A percentile compares a stretch with the other conserved stretches of the same genome.
Conservation (phyloP, 202 grass and related monocot genomes). For the Hordeum pubiflorum region DNA sequence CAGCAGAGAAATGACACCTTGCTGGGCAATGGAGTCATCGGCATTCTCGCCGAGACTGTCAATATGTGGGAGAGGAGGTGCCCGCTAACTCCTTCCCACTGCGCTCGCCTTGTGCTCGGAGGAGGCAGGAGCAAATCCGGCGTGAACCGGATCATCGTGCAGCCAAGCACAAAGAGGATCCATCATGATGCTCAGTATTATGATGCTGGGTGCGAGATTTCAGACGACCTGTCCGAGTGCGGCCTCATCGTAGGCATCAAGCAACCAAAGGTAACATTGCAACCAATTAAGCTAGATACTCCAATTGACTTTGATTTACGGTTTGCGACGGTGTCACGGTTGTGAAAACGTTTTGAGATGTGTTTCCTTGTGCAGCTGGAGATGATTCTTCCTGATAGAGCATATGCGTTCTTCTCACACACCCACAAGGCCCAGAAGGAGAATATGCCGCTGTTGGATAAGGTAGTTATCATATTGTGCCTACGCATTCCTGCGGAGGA, state of each 20-base stretch:
- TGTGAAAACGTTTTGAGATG: background rate
- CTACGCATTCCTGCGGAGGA: background rate
- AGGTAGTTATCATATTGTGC: conserved; percentile 36
- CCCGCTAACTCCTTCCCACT: conserved; percentile 77
- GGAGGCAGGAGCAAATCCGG: conserved; percentile 43
- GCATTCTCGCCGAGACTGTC: conserved; percentile 67
- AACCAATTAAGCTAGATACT: background rate
- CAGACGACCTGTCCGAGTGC: conserved; percentile 72
- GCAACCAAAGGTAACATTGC: conserved; percentile 70
- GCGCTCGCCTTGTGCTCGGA: conserved; percentile 67
- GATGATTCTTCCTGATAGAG: conserved; percentile 82
- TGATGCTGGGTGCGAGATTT: conserved; percentile 82
- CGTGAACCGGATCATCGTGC: conserved; percentile 70
- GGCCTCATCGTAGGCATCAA: conserved; percentile 91
- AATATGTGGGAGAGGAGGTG: conserved; percentile 92
- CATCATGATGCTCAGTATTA: conserved; percentile 83
- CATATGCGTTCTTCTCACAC: conserved; percentile 88
- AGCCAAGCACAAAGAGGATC: conserved; percentile 88
- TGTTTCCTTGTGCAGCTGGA: conserved; percentile 46
- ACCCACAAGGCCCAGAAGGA: conserved; percentile 93
- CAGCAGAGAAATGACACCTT: conserved; percentile 47
- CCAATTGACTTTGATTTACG: background rate
- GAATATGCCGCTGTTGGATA: conserved; percentile 90
- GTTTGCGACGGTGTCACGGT: background rate
- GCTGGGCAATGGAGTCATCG: conserved; percentile 84